Evolutionary conservation across 2,329 filamentous ascomycete genomes (phyloP).

Genomic region (Zymoseptoria passerinii): DNA sequence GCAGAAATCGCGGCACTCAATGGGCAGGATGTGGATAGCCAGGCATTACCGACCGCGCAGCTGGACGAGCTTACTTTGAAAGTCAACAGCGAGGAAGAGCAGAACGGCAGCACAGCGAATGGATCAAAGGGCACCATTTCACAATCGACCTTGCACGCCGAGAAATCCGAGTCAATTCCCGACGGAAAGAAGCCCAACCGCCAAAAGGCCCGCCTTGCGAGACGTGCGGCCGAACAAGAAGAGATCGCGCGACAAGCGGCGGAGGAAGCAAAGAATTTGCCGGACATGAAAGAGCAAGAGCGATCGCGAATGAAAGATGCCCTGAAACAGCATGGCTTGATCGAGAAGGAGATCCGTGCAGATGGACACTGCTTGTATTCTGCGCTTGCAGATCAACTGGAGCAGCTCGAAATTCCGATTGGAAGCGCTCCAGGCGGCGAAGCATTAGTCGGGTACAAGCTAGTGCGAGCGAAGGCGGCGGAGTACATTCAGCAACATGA

Average conservation of each 20-base stretch:
- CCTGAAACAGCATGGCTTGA: constrained; percentile 56
- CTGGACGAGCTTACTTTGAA: constrained; percentile 18
- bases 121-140: neutral
- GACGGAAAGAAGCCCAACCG: constrained; percentile 69
- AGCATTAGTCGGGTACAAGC: constrained; percentile 46
- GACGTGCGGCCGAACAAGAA: constrained; percentile 77
- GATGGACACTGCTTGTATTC: constrained; percentile 96
- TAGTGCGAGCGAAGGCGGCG: constrained; percentile 63
- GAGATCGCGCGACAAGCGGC: constrained; percentile 59
- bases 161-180: constrained; percentile 18
- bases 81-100: constrained; percentile 5
- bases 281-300: constrained; percentile 64
- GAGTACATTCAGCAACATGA: constrained; percentile 65
- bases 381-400: constrained; percentile 78
- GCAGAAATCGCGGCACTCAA: constrained; percentile 42
- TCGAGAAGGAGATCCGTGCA: constrained; percentile 71
- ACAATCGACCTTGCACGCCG: constrained; percentile 2
- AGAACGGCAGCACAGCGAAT: neutral
- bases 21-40: constrained; percentile 21
- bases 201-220: constrained; percentile 82
- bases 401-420: constrained; percentile 38
- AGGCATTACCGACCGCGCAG: constrained; percentile 12
- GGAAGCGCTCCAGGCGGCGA: constrained; percentile 14
- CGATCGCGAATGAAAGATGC: constrained; percentile 59
- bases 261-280: constrained; percentile 65